Percentiles rank a stretch among this genome's conserved stretches.
Evolutionary conservation across 1,284 basidiomycete genomes (phyloP).

Genomic region (Coniferiporia weirii): DNA sequence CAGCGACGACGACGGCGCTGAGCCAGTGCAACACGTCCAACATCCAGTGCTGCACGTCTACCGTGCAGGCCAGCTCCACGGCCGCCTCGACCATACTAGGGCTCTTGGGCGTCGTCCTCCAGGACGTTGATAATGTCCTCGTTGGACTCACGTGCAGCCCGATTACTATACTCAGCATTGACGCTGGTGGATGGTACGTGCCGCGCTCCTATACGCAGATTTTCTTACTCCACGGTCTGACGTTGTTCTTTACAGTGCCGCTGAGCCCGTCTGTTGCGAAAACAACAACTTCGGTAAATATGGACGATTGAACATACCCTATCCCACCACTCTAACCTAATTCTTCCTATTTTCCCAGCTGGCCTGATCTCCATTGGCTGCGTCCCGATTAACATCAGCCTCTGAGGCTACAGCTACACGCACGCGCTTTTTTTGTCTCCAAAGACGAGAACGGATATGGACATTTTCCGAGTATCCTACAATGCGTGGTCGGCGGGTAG

Average conservation of each 20-base stretch:
- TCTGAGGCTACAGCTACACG: no score
- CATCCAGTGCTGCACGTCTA: background rate
- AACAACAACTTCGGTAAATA: background rate
- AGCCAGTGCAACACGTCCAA: background rate
- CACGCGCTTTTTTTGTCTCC: background rate
- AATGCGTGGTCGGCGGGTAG: no score
- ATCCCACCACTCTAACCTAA: background rate
- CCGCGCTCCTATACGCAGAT: background rate
- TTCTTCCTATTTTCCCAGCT: background rate
- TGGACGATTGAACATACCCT: background rate
- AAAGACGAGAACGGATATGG: no score
- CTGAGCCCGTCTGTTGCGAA: background rate
- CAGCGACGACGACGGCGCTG: background rate
- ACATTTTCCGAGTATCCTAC: no score
- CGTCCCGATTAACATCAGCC: background rate
- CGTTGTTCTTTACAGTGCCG: background rate
- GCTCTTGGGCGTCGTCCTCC: slow-evolving; percentile 2
- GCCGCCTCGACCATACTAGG: background rate
- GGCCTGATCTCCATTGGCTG: background rate
- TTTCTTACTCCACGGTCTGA: background rate
- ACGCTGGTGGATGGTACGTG: background rate
- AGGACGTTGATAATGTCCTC: background rate
- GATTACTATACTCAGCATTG: background rate
- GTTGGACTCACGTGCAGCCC: slow-evolving; percentile 2
- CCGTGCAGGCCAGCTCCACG: background rate